Evolutionary conservation across 345 rosid genomes (phyloP).

Genomic region (Pistacia vera): DNA sequence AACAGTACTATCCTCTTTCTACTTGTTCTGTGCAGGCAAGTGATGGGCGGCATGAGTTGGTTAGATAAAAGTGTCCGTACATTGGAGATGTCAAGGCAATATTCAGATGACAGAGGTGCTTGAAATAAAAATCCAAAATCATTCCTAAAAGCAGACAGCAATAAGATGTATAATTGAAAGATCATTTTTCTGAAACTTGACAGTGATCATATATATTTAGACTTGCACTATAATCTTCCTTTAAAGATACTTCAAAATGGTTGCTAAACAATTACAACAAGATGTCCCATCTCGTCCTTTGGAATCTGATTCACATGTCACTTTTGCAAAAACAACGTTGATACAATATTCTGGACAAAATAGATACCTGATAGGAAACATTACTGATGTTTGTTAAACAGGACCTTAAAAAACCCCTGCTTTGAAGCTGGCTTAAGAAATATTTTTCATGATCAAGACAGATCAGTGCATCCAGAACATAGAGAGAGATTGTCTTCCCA

Average conservation of each 20-base stretch:
- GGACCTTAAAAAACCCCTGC: conserved; percentile 84
- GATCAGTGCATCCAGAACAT: conserved; percentile 83
- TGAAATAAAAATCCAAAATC: neutral
- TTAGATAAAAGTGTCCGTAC: neutral
- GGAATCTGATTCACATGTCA: conserved; percentile 4
- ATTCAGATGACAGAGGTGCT: neutral
- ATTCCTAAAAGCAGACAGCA: neutral
- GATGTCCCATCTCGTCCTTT: neutral
- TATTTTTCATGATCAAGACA: conserved; percentile 85
- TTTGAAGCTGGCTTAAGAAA: conserved; percentile 91
- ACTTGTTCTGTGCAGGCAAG: neutral
- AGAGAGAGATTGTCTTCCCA: conserved; percentile 86
- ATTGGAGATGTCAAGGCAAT: neutral
- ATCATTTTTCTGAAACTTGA: neutral
- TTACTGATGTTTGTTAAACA: conserved; percentile 73
- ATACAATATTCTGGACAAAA: neutral
- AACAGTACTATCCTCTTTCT: neutral
- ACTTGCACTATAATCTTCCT: neutral
- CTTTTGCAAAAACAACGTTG: neutral
- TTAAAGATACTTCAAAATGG: neutral
- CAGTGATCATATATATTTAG: neutral
- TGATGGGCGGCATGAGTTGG: neutral
- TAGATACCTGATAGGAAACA: conserved; percentile 64
- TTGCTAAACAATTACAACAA: neutral
- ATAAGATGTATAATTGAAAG: neutral